phyloP scores from a whole-genome alignment of 2,329 filamentous ascomycete species.

The Curvularia lunata region DNA sequence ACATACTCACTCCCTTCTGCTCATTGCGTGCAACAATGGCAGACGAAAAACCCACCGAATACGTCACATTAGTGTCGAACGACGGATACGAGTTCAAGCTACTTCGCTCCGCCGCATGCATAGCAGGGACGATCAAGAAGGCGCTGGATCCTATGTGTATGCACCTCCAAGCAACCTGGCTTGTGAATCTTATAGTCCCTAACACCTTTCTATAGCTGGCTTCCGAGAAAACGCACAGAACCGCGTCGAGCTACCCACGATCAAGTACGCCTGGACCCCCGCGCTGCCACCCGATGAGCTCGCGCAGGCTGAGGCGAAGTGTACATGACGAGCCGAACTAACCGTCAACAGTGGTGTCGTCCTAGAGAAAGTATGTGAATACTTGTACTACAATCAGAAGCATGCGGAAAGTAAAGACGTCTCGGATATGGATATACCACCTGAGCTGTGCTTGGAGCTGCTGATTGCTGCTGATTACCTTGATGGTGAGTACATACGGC shows the following conservation, averaged over 20 bases:
- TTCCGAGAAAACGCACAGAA: conserved; percentile 71
- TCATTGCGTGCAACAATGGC: conserved; percentile 27
- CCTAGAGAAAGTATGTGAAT: conserved; percentile 81
- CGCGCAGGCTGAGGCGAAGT: neutral
- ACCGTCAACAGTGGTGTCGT: conserved; percentile 65
- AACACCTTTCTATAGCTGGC: conserved; percentile 54
- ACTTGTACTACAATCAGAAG: conserved; percentile 82
- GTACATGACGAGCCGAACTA: conserved; percentile 2
- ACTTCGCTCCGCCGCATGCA: conserved; percentile 70
- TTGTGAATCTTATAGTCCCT: neutral
- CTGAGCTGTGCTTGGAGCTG: conserved; percentile 78
- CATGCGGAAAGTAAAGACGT: conserved; percentile 73
- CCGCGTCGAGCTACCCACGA: conserved; percentile 72
- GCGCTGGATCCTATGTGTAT: conserved; percentile 74
- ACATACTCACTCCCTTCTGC: neutral
- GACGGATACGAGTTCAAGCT: conserved; percentile 81
- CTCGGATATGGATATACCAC: conserved; percentile 79
- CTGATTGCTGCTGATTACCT: conserved; percentile 79
- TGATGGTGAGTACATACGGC: conserved; percentile 44
- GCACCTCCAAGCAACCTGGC: conserved; percentile 25
- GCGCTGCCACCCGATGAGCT: neutral
- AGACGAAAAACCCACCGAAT: conserved; percentile 60
- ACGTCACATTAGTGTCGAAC: conserved; percentile 76
- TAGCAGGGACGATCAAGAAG: conserved; percentile 74
- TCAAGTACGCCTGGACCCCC: conserved; percentile 63